These are phyloP conservation scores for Fagopyrum tataricum DNA, from an alignment of 148 eudicot genomes.

Conservation along the genomic window DNA sequence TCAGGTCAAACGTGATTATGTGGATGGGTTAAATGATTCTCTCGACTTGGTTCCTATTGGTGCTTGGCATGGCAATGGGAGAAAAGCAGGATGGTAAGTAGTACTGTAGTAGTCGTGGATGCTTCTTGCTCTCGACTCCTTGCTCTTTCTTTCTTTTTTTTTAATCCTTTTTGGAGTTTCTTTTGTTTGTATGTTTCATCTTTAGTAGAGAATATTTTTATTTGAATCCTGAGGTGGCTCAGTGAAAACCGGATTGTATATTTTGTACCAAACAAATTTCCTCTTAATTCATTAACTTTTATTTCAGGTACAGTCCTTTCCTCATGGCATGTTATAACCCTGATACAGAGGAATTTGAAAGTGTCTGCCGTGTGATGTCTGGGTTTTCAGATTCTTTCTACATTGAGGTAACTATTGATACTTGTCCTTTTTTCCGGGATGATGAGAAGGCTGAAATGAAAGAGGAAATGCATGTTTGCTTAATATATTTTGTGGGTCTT, in stretches of 20 bases:
- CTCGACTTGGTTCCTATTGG: slow-evolving; percentile 96
- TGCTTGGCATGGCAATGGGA: slow-evolving; percentile 99
- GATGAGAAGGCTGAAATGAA: neutral
- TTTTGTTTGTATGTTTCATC: neutral
- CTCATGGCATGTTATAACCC: slow-evolving; percentile 98
- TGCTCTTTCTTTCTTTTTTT: neutral
- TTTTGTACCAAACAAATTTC: neutral
- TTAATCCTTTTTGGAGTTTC: neutral
- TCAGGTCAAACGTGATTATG: slow-evolving; percentile 94
- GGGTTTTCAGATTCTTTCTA: slow-evolving; percentile 94
- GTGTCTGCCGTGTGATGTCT: slow-evolving; percentile 98
- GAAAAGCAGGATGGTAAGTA: slow-evolving; percentile 97
- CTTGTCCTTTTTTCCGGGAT: neutral
- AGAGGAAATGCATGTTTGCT: neutral
- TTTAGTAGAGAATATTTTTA: neutral
- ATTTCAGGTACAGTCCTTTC: slow-evolving; percentile 92
- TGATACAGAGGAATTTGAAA: slow-evolving; percentile 85
- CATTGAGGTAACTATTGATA: slow-evolving; percentile 44
- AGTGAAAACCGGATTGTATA: neutral
- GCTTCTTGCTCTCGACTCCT: neutral
- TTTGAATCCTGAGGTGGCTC: neutral
- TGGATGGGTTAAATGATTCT: slow-evolving; percentile 81
- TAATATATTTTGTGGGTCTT: neutral
- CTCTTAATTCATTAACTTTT: slow-evolving; percentile 6
- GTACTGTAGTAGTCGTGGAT: neutral